A percentile compares a stretch with the other conserved stretches of the same genome.
Evolutionary conservation across 495 filamentous ascomycete species (phyloP).

Genomic region (Cetradonia linearis): DNA sequence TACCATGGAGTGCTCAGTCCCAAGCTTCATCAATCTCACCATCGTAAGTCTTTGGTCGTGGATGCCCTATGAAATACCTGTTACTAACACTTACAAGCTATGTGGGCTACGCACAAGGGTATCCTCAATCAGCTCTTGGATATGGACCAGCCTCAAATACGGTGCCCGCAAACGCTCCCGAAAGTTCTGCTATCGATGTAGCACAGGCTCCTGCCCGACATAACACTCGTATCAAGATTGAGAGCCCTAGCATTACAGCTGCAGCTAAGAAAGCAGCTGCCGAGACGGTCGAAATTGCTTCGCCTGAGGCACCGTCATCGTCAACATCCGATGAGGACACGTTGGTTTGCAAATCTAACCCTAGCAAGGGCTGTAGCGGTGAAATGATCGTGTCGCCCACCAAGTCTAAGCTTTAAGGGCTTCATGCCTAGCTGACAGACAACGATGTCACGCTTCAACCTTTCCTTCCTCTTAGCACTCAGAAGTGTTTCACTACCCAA

Average conservation of each 20-base stretch:
- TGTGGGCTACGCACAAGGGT: constrained; percentile 14
- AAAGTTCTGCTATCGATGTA: background rate
- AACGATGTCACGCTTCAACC: background rate
- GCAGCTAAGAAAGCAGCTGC: constrained; percentile 18
- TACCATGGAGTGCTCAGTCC: constrained; percentile 36
- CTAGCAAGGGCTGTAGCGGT: constrained; percentile 11
- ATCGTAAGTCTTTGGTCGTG: constrained; percentile 30
- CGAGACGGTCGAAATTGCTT: constrained; percentile 17
- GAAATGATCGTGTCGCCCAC: constrained; percentile 19
- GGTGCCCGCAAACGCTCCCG: background rate
- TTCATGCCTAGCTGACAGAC: background rate
- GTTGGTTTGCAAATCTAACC: constrained; percentile 13
- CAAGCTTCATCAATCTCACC: constrained; percentile 43
- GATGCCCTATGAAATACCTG: background rate
- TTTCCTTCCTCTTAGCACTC: background rate
- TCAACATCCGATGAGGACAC: constrained; percentile 18
- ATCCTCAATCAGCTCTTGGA: constrained; percentile 17
- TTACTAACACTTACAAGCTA: constrained; percentile 14
- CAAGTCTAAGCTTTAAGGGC: constrained; percentile 21
- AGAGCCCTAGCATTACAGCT: constrained; percentile 23
- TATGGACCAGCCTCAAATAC: constrained; percentile 14
- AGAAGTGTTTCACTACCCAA: background rate
- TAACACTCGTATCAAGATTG: constrained; percentile 18
- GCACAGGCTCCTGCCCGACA: constrained; percentile 10
- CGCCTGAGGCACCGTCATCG: constrained; percentile 9